A percentile compares a stretch with the other conserved stretches of the same genome.
Conservation (phyloP, 78 protist species). For the Blattamonas nauphoetae region DNA sequence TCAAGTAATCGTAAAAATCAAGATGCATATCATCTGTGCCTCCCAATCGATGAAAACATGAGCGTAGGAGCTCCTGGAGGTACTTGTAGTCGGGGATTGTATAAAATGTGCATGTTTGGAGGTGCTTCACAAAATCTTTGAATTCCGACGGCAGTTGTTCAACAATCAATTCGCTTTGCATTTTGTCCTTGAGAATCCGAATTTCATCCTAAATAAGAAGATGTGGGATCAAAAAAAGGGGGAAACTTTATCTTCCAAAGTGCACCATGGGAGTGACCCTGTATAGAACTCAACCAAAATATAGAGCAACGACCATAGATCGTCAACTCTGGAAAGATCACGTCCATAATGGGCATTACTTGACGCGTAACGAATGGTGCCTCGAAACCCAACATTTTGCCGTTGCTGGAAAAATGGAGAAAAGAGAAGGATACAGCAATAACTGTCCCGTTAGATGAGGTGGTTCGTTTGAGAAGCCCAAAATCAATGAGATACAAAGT, state of each 20-base stretch:
- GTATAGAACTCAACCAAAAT: background rate
- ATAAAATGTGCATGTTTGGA: background rate
- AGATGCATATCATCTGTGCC: too few species aligned
- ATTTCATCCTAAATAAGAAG: background rate
- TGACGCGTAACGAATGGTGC: background rate
- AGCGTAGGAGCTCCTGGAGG: too few species aligned
- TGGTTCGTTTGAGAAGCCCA: background rate
- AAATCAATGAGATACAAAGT: slow-evolving; percentile 1
- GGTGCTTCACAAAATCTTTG: background rate
- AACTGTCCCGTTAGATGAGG: background rate
- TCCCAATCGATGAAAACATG: too few species aligned
- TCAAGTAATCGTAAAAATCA: too few species aligned
- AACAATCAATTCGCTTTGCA: background rate
- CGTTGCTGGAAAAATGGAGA: background rate
- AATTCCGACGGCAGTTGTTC: background rate
- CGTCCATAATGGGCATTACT: background rate
- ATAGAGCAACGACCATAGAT: background rate
- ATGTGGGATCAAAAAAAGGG: background rate
- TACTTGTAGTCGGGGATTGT: background rate
- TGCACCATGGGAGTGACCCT: background rate
- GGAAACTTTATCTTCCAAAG: background rate
- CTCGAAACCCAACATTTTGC: background rate
- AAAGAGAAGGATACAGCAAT: background rate
- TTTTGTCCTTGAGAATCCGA: background rate
- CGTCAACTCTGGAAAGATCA: background rate